Percentiles rank a stretch among this genome's conserved stretches.
These are phyloP conservation scores for Coprinopsis sp. DNA, from an alignment of 768 basidiomycete species.

Conservation along the genomic window DNA sequence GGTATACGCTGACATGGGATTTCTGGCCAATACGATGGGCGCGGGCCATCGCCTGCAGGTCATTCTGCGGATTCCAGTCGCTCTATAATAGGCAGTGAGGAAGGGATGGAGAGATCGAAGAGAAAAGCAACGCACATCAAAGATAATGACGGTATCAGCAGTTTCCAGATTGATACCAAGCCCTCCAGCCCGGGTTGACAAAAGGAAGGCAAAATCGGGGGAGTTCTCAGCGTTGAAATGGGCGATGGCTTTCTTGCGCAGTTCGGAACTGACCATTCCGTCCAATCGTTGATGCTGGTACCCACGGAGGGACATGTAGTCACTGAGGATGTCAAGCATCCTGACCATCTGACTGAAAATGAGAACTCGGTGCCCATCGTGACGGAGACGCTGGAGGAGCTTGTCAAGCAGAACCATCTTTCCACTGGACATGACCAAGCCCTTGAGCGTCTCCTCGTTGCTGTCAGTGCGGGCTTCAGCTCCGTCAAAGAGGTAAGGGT, in stretches of 20 bases:
- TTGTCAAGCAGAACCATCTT: conserved; percentile 99
- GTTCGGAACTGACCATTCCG: conserved; percentile 91
- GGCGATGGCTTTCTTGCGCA: conserved; percentile 91
- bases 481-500: conserved; percentile 96
- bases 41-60: conserved; percentile 98
- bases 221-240: conserved; percentile 94
- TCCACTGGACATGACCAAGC: conserved; percentile 97
- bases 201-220: conserved; percentile 92
- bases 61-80: conserved; percentile 98
- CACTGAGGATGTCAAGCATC: conserved; percentile 96
- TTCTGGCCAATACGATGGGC: conserved; percentile 99
- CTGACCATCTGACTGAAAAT: conserved; percentile 99
- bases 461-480: conserved; percentile 65
- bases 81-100: conserved; percentile 47
- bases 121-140: conserved; percentile 65
- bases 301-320: conserved; percentile 88
- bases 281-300: conserved; percentile 94
- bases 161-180: conserved; percentile 99
- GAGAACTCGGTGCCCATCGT: conserved; percentile 92
- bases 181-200: conserved; percentile 95
- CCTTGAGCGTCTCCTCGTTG: conserved; percentile 82
- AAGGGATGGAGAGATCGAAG: conserved; percentile 4
- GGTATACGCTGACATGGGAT: conserved; percentile 96
- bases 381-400: conserved; percentile 81
- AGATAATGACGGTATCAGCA: conserved; percentile 98